phyloP scores from a whole-genome alignment of 2,329 filamentous ascomycete genomes.

The Graphium sp. region DNA sequence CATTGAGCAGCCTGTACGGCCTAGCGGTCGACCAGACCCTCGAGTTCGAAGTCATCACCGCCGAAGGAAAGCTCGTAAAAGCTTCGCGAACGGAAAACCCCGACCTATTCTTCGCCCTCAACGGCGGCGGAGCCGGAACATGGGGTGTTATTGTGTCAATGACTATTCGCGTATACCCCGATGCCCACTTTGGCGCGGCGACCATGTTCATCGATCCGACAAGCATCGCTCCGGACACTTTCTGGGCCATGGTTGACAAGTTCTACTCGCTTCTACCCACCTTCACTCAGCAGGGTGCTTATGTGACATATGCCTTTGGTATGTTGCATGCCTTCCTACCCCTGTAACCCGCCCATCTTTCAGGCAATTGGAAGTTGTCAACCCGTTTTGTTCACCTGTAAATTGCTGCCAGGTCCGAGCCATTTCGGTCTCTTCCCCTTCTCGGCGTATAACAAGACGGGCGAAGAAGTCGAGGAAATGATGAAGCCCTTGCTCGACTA shows the following conservation, averaged over 20 bases:
- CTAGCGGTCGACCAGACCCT: slow-evolving; percentile 30
- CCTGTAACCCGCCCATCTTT: slow-evolving; percentile 22
- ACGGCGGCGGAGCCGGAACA: slow-evolving; percentile 36
- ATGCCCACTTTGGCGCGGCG: slow-evolving; percentile 23
- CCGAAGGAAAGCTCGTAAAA: slow-evolving; percentile 19
- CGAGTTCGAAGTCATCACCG: slow-evolving; percentile 25
- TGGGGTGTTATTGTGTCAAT: slow-evolving; percentile 39
- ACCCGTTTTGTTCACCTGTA: slow-evolving; percentile 17
- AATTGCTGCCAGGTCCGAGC: slow-evolving; percentile 17
- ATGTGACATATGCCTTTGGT: slow-evolving; percentile 27
- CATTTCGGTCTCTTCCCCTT: slow-evolving; percentile 22
- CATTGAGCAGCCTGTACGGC: slow-evolving; percentile 22
- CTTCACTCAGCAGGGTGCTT: slow-evolving; percentile 31
- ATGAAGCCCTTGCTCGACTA: slow-evolving; percentile 21
- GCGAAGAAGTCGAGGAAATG: slow-evolving; percentile 17
- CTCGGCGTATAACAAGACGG: slow-evolving; percentile 12
- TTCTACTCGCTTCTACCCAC: slow-evolving; percentile 23
- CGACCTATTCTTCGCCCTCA: slow-evolving; percentile 38
- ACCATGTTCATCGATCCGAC: slow-evolving; percentile 32
- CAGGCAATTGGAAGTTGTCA: slow-evolving; percentile 25
- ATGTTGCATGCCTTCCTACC: slow-evolving; percentile 28
- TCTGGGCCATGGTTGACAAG: slow-evolving; percentile 26
- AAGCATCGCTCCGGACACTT: slow-evolving; percentile 18
- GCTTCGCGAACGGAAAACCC: slow-evolving; percentile 22
- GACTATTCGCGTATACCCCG: slow-evolving; percentile 31